Evolutionary conservation across 352 stramenopile genomes (phyloP).

Genomic region (Globisporangium acanthophoron): DNA sequence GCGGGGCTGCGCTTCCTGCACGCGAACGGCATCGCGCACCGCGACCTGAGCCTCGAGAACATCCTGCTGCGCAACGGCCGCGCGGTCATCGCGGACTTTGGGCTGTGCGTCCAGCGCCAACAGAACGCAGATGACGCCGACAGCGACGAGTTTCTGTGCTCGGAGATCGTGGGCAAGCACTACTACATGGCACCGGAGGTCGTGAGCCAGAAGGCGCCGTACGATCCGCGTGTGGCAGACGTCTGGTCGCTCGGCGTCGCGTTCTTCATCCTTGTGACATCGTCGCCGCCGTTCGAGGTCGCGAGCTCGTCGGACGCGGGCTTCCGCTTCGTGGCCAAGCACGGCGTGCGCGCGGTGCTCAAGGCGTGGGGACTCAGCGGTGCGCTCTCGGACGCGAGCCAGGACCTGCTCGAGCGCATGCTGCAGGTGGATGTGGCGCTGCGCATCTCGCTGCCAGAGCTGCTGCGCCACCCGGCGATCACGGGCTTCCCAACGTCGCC

Average conservation of each 20-base stretch:
- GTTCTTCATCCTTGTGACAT: conserved; percentile 93
- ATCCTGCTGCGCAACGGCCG: conserved; percentile 81
- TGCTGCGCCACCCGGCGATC: conserved; percentile 61
- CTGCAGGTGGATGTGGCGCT: conserved; percentile 47
- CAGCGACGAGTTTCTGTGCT: conserved; percentile 37
- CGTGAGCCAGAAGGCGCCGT: conserved; percentile 48
- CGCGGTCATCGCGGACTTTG: conserved; percentile 68
- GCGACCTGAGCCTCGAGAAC: conserved; percentile 97
- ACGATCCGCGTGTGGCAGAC: conserved; percentile 92
- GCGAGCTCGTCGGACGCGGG: conserved; percentile 78
- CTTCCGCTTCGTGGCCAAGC: conserved; percentile 82
- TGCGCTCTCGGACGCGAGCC: conserved; percentile 38
- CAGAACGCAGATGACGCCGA: conserved; percentile 17
- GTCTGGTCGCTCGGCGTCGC: conserved; percentile 92
- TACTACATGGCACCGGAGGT: conserved; percentile 98
- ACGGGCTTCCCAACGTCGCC: conserved; percentile 8
- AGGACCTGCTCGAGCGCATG: conserved; percentile 76
- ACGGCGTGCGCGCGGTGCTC: conserved; percentile 71
- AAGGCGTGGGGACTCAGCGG: conserved; percentile 46
- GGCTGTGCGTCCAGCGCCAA: conserved; percentile 56
- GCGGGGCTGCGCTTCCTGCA: conserved; percentile 62
- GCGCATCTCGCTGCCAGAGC: conserved; percentile 57
- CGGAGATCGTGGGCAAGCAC: conserved; percentile 85
- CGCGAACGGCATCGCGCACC: conserved; percentile 76
- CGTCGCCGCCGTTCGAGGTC: conserved; percentile 89